A percentile compares a stretch with the other conserved stretches of the same genome.
Conservation (phyloP, 2,329 filamentous ascomycete species). For the Volutella citrinella region DNA sequence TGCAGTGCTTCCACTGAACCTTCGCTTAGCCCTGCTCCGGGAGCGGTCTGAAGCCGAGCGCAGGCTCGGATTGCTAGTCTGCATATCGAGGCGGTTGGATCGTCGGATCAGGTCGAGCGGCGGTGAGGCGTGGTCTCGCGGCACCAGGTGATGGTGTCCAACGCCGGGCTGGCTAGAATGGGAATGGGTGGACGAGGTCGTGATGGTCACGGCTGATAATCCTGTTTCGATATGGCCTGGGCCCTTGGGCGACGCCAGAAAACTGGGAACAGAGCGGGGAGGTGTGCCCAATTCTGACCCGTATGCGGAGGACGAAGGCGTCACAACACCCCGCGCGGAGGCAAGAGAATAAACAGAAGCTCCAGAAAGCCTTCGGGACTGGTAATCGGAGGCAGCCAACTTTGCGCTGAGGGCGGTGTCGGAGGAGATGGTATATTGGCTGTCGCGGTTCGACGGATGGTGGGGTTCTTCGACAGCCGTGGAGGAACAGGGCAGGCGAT, state of each 20-base stretch:
- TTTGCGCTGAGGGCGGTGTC: conserved; percentile 46
- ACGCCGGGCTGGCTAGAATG: conserved; percentile 39
- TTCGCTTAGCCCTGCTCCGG: conserved; percentile 67
- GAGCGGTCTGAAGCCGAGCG: conserved; percentile 54
- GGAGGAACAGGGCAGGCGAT: conserved; percentile 44
- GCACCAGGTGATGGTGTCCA: conserved; percentile 44
- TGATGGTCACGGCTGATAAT: conserved; percentile 51
- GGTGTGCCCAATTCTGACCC: conserved; percentile 47
- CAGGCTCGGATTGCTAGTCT: conserved; percentile 30
- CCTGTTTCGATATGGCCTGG: conserved; percentile 43
- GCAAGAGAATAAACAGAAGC: conserved; percentile 71
- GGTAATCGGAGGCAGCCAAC: conserved; percentile 47
- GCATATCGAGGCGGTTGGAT: conserved; percentile 34
- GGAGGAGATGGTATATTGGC: conserved; percentile 37
- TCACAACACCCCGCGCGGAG: conserved; percentile 51
- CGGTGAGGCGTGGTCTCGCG: conserved; percentile 39
- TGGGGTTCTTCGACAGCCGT: conserved; percentile 43
- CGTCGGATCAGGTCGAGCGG: conserved; percentile 46
- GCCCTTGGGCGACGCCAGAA: conserved; percentile 46
- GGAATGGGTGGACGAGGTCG: conserved; percentile 46
- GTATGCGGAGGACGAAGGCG: conserved; percentile 50
- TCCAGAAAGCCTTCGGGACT: conserved; percentile 66
- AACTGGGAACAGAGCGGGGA: conserved; percentile 41
- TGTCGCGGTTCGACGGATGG: conserved; percentile 41
- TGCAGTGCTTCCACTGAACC: conserved; percentile 79